Conservation (phyloP, 441 rosid species). For the Erodium trifolium region DNA sequence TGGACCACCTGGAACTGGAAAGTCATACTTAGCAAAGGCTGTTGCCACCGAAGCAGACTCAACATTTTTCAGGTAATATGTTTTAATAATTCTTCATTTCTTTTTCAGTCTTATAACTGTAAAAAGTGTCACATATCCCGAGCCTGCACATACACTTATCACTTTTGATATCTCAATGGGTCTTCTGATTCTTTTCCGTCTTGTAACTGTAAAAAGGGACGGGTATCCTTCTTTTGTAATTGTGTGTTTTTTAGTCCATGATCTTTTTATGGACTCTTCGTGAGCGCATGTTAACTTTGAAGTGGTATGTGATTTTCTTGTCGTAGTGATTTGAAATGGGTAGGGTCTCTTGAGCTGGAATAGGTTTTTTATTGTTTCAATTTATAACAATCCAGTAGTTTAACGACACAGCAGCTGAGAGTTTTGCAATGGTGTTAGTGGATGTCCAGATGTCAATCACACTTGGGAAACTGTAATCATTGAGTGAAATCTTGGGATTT, state of each 20-base stretch:
- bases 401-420: too few relatives aligned
- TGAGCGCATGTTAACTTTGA: neutral
- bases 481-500: too few relatives aligned
- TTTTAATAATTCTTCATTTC: neutral
- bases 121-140: neutral
- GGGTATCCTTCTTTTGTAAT: neutral
- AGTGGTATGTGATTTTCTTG: neutral
- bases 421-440: too few relatives aligned
- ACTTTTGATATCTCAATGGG: neutral
- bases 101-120: neutral
- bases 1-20: constrained; percentile 99
- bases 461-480: too few relatives aligned
- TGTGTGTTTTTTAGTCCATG: neutral
- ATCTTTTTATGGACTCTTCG: neutral
- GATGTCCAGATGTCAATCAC: too few relatives aligned
- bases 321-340: neutral
- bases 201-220: too few relatives aligned
- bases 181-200: neutral
- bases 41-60: too few relatives aligned
- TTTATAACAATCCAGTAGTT: too few relatives aligned
- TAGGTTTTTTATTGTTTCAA: too few relatives aligned
- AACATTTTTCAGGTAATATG: constrained; percentile 58
- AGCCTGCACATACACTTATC: neutral
- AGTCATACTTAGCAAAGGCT: constrained; percentile 99
- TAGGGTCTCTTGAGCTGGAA: neutral